phyloP scores from a whole-genome alignment of 1,139 yeast genomes.

The Geotrichum candidum region DNA sequence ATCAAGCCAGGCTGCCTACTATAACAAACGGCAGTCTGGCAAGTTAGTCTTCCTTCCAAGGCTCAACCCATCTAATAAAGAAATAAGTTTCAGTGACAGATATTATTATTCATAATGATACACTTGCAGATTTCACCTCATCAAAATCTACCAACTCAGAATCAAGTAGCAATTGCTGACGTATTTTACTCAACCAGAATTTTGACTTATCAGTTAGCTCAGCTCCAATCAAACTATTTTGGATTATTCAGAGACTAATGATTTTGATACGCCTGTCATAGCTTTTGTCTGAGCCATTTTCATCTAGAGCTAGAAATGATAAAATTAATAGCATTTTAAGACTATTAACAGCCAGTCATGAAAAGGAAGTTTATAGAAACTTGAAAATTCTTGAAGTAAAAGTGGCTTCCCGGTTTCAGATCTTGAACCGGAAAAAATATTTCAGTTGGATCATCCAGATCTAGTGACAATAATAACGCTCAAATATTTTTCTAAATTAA shows the following conservation, averaged over 20 bases:
- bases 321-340: too few relatives aligned
- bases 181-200: too few relatives aligned
- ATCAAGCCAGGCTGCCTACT: neutral
- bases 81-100: neutral
- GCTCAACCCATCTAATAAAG: neutral
- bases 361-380: too few relatives aligned
- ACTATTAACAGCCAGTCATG: too few relatives aligned
- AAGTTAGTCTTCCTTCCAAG: neutral
- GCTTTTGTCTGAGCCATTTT: too few relatives aligned
- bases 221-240: too few relatives aligned
- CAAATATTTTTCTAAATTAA: neutral
- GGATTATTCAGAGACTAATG: too few relatives aligned
- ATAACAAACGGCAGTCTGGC: neutral
- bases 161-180: neutral
- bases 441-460: neutral
- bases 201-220: too few relatives aligned
- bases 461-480: neutral
- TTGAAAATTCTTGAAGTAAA: too few relatives aligned
- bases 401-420: neutral
- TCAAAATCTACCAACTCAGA: neutral
- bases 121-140: neutral
- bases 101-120: neutral
- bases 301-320: too few relatives aligned
- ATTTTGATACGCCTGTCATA: too few relatives aligned
- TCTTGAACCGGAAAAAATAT: neutral